Evolutionary conservation across 495 filamentous ascomycete species (phyloP).

Genomic region (Aspergillus ostianus): DNA sequence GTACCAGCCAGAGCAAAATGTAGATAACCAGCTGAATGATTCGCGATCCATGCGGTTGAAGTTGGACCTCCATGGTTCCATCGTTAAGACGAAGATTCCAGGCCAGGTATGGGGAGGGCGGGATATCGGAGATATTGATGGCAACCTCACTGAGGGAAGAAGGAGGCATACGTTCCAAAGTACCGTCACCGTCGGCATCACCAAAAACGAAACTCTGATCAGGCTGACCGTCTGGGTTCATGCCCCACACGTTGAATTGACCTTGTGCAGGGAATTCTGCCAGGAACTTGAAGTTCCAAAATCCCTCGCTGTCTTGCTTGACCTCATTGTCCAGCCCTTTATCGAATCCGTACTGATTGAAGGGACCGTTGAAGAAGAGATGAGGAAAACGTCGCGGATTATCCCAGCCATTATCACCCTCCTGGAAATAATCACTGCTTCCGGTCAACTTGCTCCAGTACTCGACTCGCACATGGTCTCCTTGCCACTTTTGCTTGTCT

Average conservation of each 20-base stretch:
- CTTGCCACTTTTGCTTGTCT: conserved; percentile 59
- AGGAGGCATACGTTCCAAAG: conserved; percentile 65
- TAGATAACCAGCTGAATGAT: conserved; percentile 58
- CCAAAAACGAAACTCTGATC: conserved; percentile 59
- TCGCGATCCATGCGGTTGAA: conserved; percentile 54
- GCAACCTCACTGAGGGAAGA: conserved; percentile 53
- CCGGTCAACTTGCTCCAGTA: conserved; percentile 66
- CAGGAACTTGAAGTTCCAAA: conserved; percentile 63
- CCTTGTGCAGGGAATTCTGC: conserved; percentile 63
- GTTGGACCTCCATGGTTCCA: conserved; percentile 47
- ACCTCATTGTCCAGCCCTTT: conserved; percentile 57
- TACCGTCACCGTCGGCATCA: conserved; percentile 58
- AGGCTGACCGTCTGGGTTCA: conserved; percentile 63
- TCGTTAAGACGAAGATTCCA: conserved; percentile 60
- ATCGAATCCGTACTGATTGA: conserved; percentile 69
- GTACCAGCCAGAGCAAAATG: conserved; percentile 56
- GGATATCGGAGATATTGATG: conserved; percentile 60
- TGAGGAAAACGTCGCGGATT: conserved; percentile 58
- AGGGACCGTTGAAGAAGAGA: conserved; percentile 63
- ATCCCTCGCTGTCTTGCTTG: conserved; percentile 50
- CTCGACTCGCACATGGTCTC: conserved; percentile 64
- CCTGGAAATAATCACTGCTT: conserved; percentile 63
- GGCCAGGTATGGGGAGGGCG: conserved; percentile 53
- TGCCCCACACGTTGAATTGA: conserved; percentile 68
- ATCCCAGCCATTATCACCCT: conserved; percentile 54